Conservation (phyloP, 495 filamentous ascomycete species). For the Cercophora newfieldiana region DNA sequence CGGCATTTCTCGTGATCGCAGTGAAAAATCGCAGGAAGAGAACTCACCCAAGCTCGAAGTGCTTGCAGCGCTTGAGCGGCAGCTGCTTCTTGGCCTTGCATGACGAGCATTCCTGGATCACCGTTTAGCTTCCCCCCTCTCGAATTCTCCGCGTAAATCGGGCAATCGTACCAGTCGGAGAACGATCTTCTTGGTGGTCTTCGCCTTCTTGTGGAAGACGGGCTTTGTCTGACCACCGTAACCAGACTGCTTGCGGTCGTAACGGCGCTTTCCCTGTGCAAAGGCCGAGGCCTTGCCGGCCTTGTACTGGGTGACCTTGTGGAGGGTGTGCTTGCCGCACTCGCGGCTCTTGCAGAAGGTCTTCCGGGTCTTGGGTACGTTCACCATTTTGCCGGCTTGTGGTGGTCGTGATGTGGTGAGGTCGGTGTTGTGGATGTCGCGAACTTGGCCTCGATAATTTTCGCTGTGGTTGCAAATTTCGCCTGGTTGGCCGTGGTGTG, state of each 20-base stretch:
- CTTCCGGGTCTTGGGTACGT: conserved; percentile 47
- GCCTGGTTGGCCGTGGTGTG: conserved; percentile 29
- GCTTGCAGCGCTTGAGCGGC: conserved; percentile 98
- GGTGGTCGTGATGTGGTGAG: conserved; percentile 30
- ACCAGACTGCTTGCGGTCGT: conserved; percentile 99
- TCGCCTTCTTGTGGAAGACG: conserved; percentile 99
- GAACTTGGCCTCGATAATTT: conserved; percentile 30
- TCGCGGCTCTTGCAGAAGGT: conserved; percentile 87
- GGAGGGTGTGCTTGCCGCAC: conserved; percentile 91
- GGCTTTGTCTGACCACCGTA: conserved; percentile 99
- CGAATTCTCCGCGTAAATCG: conserved; percentile 3
- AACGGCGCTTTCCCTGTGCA: conserved; percentile 99
- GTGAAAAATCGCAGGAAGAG: conserved; percentile 4
- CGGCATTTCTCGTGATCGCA: conserved; percentile 6
- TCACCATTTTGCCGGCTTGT: conserved; percentile 45
- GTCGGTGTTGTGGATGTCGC: conserved; percentile 30
- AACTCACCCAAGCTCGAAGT: conserved; percentile 97
- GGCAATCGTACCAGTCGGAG: conserved; percentile 63
- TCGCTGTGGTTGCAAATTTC: conserved; percentile 33
- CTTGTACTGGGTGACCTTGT: conserved; percentile 98
- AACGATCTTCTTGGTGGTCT: conserved; percentile 99
- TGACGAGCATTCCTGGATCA: conserved; percentile 81
- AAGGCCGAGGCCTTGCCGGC: conserved; percentile 79
- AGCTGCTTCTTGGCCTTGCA: conserved; percentile 99
- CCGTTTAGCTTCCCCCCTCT: conserved; percentile 36